These are phyloP conservation scores for Trypanosoma cruzi DNA, from an alignment of 208 protist genomes.

Conservation along the genomic window DNA sequence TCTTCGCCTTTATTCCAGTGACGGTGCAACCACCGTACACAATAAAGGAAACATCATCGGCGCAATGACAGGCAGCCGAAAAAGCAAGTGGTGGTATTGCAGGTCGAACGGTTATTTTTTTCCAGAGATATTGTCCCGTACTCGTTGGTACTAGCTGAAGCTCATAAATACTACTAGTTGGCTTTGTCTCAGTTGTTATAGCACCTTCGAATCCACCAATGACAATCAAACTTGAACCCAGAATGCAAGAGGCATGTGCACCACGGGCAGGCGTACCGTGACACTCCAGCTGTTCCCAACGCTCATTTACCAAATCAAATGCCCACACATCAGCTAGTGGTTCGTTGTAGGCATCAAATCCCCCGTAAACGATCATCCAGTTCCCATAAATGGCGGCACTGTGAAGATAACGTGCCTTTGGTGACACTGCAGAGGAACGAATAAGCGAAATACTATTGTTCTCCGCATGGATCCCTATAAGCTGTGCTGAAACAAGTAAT, in stretches of 20 bases:
- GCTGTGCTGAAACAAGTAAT: conserved; percentile 61
- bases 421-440: conserved; percentile 2
- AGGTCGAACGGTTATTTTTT: conserved; percentile 34
- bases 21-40: conserved; percentile 73
- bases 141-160: conserved; percentile 64
- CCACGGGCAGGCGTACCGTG: conserved; percentile 41
- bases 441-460: conserved; percentile 66
- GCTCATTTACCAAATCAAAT: conserved; percentile 78
- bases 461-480: conserved; percentile 61
- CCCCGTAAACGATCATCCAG: conserved; percentile 87
- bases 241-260: conserved; percentile 68
- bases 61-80: conserved; percentile 56
- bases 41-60: conserved; percentile 76
- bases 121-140: conserved; percentile 60
- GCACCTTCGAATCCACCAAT: conserved; percentile 66
- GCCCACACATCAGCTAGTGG: conserved; percentile 70
- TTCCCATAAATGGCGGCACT: conserved; percentile 72
- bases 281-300: conserved; percentile 71
- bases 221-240: conserved; percentile 76
- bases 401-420: conserved; percentile 69
- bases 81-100: conserved; percentile 71
- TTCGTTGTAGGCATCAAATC: conserved; percentile 75
- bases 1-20: conserved; percentile 16
- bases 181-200: conserved; percentile 23
- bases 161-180: conserved; percentile 41